Percentiles rank a stretch among this genome's conserved stretches.
Evolutionary conservation across 108 stramenopile genomes (phyloP).

Genomic region (Nannochloropsis oceanica): DNA sequence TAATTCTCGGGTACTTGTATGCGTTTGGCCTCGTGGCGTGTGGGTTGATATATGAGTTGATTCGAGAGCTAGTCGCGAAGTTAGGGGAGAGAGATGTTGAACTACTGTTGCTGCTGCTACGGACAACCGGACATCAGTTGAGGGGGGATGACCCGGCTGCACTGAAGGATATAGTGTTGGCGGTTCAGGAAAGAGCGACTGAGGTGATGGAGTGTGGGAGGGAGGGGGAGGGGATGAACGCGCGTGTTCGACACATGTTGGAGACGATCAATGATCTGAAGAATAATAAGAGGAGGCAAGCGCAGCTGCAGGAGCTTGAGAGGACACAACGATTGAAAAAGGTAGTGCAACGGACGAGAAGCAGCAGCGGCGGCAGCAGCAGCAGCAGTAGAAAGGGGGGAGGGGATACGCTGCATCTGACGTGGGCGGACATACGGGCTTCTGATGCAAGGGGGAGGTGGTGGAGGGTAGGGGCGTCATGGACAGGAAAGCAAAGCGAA

Average conservation of each 20-base stretch:
- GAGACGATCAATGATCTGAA: constrained; percentile 74
- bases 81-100: constrained; percentile 62
- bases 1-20: constrained; percentile 79
- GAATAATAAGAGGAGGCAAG: constrained; percentile 69
- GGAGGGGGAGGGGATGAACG: background rate
- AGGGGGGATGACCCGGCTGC: constrained; percentile 77
- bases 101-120: constrained; percentile 59
- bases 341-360: constrained; percentile 60
- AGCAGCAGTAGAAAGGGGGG: constrained; percentile 33
- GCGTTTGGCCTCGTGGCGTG: constrained; percentile 70
- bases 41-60: constrained; percentile 66
- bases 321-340: constrained; percentile 54
- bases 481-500: constrained; percentile 54
- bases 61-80: constrained; percentile 54
- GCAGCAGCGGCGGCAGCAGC: constrained; percentile 29
- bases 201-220: background rate
- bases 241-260: constrained; percentile 67
- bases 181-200: constrained; percentile 48
- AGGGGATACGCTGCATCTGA: constrained; percentile 55
- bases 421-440: constrained; percentile 56
- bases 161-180: constrained; percentile 69
- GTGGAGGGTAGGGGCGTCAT: constrained; percentile 84
- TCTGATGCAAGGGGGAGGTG: constrained; percentile 70
- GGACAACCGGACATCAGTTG: constrained; percentile 66
- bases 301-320: constrained; percentile 51